Evolutionary conservation across 2,329 filamentous ascomycete genomes (phyloP), one percentile per base, ranked within the genome.

Genomic region (Lecanicillium sp.): DNA sequence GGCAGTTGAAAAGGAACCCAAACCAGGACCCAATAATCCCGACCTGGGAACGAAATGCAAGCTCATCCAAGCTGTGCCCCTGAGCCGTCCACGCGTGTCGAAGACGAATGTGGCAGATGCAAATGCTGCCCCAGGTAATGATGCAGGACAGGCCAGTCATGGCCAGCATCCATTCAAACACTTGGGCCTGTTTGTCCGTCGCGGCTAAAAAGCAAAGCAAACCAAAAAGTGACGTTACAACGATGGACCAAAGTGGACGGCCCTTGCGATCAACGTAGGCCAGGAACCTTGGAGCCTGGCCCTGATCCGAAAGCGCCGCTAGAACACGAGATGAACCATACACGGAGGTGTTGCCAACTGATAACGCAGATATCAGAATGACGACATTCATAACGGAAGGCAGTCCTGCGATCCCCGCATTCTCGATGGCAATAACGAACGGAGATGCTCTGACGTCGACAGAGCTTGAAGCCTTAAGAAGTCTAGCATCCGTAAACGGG

Each of bases 331-430:
- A 92, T 17, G 87, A 90, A 27, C 88, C 90, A 52, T 94, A 97
- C 43, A 96, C 82, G 44, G 88, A 81, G 6, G 86, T 90, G 61
- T 95, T 95, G 42, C 88, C 88, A 43, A 95, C 89, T 1, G 87
- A 94, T 15, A 96, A 66, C 17, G 95, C 88, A 17, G 88, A 84
- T 44, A 94, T 79, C 55, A 96, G 79, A 56, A 96, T 94, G 44
- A 96, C 87, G n/a, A 78, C 81, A 60, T 97, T 96, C 83, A 96
- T 94, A 38, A 95, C 74, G 0, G 84, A 89, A 2, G 87, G 87
- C 4, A 96, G 73, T 3, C 82, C 80, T 29, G 76, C 65, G 50
- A 96, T 94, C 7, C 86, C 83, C 2, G 88, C 87, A 46, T 88
- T 83, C 48, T 84, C 70, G 50, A 95, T 94, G 46, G 88, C 87